Evolutionary conservation across 495 filamentous ascomycete species (phyloP).

Genomic region (Hyphodiscus hymeniophilus): DNA sequence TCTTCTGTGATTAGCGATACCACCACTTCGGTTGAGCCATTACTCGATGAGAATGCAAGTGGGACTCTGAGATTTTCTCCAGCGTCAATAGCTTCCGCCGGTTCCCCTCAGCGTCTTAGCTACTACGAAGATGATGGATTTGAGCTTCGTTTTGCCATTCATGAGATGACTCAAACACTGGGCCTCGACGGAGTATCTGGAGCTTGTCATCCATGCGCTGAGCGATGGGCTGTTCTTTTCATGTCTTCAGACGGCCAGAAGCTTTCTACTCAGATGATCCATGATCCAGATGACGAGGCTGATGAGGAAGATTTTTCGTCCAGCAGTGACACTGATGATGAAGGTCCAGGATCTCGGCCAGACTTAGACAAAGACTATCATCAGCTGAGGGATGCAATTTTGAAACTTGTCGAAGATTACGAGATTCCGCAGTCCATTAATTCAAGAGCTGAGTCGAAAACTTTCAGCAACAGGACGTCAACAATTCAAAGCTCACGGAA

Average conservation of each 20-base stretch:
- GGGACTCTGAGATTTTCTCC: slow-evolving; percentile 35
- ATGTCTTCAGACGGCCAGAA: slow-evolving; percentile 61
- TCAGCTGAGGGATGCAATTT: slow-evolving; percentile 70
- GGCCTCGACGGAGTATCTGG: slow-evolving; percentile 53
- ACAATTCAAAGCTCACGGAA: slow-evolving; percentile 16
- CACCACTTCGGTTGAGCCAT: slow-evolving; percentile 55
- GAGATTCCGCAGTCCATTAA: slow-evolving; percentile 58
- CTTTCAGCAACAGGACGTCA: slow-evolving; percentile 53
- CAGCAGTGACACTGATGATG: slow-evolving; percentile 59
- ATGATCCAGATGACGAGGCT: slow-evolving; percentile 56
- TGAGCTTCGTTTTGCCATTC: slow-evolving; percentile 47
- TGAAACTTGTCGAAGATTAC: slow-evolving; percentile 73
- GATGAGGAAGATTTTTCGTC: slow-evolving; percentile 57
- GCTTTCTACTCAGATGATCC: slow-evolving; percentile 63
- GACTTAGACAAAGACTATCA: slow-evolving; percentile 77
- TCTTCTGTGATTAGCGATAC: slow-evolving; percentile 62
- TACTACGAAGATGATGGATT: slow-evolving; percentile 48
- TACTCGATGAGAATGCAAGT: slow-evolving; percentile 42
- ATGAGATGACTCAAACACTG: slow-evolving; percentile 56
- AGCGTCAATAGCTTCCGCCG: slow-evolving; percentile 28
- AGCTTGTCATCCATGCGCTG: slow-evolving; percentile 62
- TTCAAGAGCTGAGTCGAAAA: slow-evolving; percentile 43
- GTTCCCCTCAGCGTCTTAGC: slow-evolving; percentile 23
- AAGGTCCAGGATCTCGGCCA: slow-evolving; percentile 51
- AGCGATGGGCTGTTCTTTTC: slow-evolving; percentile 68